Evolutionary conservation across 2,329 filamentous ascomycete species (phyloP).

Genomic region (Diaporthe sp.): DNA sequence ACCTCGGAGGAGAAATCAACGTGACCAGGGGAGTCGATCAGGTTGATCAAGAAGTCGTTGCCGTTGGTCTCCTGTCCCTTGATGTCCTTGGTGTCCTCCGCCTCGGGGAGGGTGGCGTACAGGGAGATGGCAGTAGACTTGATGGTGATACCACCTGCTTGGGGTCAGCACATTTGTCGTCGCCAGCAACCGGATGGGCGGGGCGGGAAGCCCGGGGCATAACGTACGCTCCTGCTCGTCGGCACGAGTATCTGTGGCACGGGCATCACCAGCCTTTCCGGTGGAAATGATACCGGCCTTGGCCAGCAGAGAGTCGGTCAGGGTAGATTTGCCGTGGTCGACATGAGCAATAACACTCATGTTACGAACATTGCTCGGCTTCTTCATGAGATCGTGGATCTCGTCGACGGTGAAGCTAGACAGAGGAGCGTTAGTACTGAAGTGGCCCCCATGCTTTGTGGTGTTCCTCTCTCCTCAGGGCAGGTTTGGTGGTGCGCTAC

Average conservation of each 20-base stretch:
- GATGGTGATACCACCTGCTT: constrained; percentile 89
- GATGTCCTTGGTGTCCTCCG: constrained; percentile 95
- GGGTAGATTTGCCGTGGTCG: constrained; percentile 99
- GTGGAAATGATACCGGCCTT: constrained; percentile 99
- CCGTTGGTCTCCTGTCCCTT: constrained; percentile 88
- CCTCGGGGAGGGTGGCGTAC: constrained; percentile 84
- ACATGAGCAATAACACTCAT: constrained; percentile 94
- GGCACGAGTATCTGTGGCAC: constrained; percentile 95
- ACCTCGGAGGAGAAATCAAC: constrained; percentile 99
- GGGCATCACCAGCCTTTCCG: constrained; percentile 94
- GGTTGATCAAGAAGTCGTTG: constrained; percentile 99
- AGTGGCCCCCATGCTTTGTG: constrained; percentile 44
- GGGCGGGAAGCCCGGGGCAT: neutral
- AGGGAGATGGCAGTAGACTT: constrained; percentile 99
- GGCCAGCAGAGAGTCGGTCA: constrained; percentile 99
- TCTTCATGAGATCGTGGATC: constrained; percentile 83
- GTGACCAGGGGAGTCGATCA: constrained; percentile 99
- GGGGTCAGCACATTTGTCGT: constrained; percentile 29
- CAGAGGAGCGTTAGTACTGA: constrained; percentile 62
- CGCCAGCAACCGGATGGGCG: neutral
- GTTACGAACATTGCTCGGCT: constrained; percentile 85
- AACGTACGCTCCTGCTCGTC: constrained; percentile 91
- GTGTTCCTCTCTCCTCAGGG: constrained; percentile 42
- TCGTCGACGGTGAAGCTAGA: constrained; percentile 98
- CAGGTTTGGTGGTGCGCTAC: neutral